phyloP scores from a whole-genome alignment of 345 rosid genomes.

The Aquilaria yunnanensis region DNA sequence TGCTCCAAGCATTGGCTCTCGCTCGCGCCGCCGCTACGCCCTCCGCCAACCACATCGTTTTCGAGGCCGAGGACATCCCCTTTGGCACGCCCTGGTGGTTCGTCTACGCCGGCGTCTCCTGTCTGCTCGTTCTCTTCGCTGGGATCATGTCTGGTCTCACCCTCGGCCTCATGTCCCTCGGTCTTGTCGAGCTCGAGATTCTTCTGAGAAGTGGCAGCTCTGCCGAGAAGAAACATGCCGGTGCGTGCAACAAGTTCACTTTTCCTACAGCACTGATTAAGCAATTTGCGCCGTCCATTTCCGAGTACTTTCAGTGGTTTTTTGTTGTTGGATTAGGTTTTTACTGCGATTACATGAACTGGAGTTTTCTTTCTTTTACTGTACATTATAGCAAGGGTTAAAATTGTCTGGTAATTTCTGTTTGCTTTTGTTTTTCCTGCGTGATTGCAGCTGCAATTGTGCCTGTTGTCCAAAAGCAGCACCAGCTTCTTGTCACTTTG shows the following conservation, averaged over 20 bases:
- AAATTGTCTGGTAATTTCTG: background rate
- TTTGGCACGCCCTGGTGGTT: conserved; percentile 59
- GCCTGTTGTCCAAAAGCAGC: conserved; percentile 78
- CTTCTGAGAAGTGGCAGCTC: conserved; percentile 54
- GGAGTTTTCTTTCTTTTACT: background rate
- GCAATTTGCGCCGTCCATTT: background rate
- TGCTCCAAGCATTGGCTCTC: conserved; percentile 22
- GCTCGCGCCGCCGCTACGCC: conserved; percentile 19
- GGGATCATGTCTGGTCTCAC: conserved; percentile 81
- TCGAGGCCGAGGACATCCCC: conserved; percentile 48
- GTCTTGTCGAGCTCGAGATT: conserved; percentile 72
- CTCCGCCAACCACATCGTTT: conserved; percentile 28
- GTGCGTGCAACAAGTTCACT: conserved; percentile 8
- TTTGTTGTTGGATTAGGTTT: background rate
- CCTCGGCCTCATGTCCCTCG: conserved; percentile 64
- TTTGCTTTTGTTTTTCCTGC: conserved; percentile 6
- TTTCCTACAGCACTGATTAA: background rate
- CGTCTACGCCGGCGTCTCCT: conserved; percentile 54
- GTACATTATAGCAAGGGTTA: no score
- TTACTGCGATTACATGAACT: background rate
- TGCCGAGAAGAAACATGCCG: conserved; percentile 57
- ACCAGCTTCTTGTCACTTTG: conserved; percentile 76
- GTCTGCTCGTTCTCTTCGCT: conserved; percentile 67
- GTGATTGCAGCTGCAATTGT: conserved; percentile 49
- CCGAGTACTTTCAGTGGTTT: background rate